Percentiles rank a stretch among this genome's conserved stretches.
These are phyloP conservation scores for Oryza coarctata DNA, from an alignment of 176 grass and related monocot species.

Conservation along the genomic window DNA sequence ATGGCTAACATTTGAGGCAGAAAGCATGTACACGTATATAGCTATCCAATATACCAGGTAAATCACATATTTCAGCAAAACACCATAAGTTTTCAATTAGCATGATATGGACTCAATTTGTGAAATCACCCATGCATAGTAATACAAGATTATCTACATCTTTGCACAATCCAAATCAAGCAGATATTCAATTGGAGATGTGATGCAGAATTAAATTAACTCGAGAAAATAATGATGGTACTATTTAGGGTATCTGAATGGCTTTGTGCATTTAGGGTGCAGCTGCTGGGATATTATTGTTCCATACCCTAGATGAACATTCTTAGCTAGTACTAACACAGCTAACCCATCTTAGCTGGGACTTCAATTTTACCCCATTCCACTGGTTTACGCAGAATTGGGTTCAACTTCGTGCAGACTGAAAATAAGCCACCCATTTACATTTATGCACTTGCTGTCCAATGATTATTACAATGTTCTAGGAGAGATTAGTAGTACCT, in stretches of 20 bases:
- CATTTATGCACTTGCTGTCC: neutral
- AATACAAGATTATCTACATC: no score
- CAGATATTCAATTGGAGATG: neutral
- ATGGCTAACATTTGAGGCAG: neutral
- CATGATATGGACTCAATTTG: neutral
- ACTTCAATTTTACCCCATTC: neutral
- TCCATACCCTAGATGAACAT: no score
- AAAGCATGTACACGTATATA: neutral
- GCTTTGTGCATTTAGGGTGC: no score
- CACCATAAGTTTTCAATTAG: neutral
- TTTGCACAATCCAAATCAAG: slow-evolving; percentile 6
- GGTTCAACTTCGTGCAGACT: slow-evolving; percentile 13
- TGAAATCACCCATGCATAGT: neutral
- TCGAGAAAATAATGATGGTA: neutral
- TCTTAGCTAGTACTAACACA: no score
- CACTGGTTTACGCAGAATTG: neutral
- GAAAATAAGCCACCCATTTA: neutral
- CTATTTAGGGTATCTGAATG: neutral
- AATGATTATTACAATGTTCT: neutral
- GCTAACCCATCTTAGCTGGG: slow-evolving; percentile 2
- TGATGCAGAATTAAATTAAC: neutral
- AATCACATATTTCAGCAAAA: slow-evolving; percentile 17
- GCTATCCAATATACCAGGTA: neutral
- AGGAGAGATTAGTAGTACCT: slow-evolving; percentile 51
- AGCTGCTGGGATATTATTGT: no score